phyloP scores from a whole-genome alignment of 2,329 filamentous ascomycete genomes.

The Fusarium circinatum region DNA sequence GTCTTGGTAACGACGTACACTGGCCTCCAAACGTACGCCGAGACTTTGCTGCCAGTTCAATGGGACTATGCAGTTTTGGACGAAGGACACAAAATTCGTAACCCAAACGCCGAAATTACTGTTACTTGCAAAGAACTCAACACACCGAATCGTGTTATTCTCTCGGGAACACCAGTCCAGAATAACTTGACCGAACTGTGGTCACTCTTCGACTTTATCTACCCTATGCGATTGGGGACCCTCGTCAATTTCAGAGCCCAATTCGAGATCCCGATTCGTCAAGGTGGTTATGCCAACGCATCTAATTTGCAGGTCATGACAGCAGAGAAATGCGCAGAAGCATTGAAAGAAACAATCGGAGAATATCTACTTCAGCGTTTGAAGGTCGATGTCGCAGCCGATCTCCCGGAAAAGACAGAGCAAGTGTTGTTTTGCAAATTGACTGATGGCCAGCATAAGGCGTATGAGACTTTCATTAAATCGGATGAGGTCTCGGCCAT shows the following conservation, averaged over 20 bases:
- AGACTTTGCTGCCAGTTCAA: slow-evolving; percentile 81
- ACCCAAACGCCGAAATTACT: slow-evolving; percentile 93
- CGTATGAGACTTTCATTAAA: slow-evolving; percentile 82
- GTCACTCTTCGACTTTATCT: slow-evolving; percentile 98
- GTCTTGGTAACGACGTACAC: slow-evolving; percentile 96
- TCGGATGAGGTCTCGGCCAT: slow-evolving; percentile 91
- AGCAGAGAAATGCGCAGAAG: slow-evolving; percentile 92
- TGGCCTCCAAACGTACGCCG: slow-evolving; percentile 90
- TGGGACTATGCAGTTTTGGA: slow-evolving; percentile 97
- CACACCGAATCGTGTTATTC: slow-evolving; percentile 88
- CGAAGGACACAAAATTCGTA: slow-evolving; percentile 97
- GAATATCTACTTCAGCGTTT: slow-evolving; percentile 92
- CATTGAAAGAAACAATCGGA: slow-evolving; percentile 91
- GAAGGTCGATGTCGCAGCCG: slow-evolving; percentile 92
- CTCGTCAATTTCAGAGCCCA: slow-evolving; percentile 89
- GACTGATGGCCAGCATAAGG: slow-evolving; percentile 77
- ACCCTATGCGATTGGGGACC: slow-evolving; percentile 93
- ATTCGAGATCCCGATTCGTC: slow-evolving; percentile 92
- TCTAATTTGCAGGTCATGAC: slow-evolving; percentile 95
- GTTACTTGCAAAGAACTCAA: slow-evolving; percentile 94
- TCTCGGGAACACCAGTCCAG: slow-evolving; percentile 97
- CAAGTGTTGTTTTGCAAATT: slow-evolving; percentile 96
- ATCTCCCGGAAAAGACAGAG: slow-evolving; percentile 94
- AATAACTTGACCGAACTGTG: slow-evolving; percentile 96
- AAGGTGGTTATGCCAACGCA: slow-evolving; percentile 94